Evolutionary conservation across 1,139 yeast species (phyloP).

Genomic region (Taphrina flavorubra): DNA sequence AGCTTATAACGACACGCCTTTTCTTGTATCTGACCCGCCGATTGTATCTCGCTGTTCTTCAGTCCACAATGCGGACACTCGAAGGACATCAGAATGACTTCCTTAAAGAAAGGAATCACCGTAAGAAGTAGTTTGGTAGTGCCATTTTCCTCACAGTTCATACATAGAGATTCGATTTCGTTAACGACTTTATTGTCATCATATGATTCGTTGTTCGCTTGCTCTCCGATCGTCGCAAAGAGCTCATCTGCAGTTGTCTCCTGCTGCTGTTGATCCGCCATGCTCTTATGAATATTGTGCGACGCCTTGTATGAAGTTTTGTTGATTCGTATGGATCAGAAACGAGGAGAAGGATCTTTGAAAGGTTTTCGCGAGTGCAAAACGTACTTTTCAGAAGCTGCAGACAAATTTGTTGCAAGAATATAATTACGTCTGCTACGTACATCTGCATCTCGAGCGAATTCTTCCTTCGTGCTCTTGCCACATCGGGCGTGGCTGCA

Average conservation of each 20-base stretch:
- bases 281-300: neutral
- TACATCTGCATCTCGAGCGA: neutral
- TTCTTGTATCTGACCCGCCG: conserved; percentile 76
- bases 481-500: conserved; percentile 8
- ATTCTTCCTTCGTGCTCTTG: conserved; percentile 1
- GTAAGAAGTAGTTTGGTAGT: conserved; percentile 82
- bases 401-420: too few relatives aligned
- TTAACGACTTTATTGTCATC: conserved; percentile 40
- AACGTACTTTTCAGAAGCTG: too few relatives aligned
- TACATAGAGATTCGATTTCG: conserved; percentile 90
- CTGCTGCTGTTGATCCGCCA: conserved; percentile 11
- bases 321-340: too few relatives aligned
- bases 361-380: too few relatives aligned
- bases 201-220: conserved; percentile 16
- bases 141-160: conserved; percentile 92
- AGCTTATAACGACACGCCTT: conserved; percentile 80
- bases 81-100: conserved; percentile 92
- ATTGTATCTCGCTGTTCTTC: conserved; percentile 89
- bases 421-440: too few relatives aligned
- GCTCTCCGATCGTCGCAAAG: conserved; percentile 38
- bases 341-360: too few relatives aligned
- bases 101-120: conserved; percentile 87
- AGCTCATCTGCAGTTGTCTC: conserved; percentile 28
- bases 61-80: conserved; percentile 94
- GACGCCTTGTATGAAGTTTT: too few relatives aligned